These are phyloP conservation scores for Leishmania guyanensis DNA, from an alignment of 208 protist genomes.

Conservation along the genomic window DNA sequence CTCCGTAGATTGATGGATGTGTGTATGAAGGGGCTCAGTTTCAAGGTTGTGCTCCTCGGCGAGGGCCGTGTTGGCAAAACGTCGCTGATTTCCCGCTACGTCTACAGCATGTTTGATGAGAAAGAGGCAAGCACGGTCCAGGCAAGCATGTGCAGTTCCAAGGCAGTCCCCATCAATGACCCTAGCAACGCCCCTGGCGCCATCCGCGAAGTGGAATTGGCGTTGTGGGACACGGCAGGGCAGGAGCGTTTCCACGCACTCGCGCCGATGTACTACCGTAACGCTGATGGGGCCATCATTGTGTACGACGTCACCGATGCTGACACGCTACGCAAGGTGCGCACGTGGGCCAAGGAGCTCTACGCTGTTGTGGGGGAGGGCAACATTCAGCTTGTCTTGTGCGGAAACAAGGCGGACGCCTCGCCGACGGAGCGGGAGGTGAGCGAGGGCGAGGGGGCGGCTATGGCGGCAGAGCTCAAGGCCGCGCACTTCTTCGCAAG, in stretches of 20 bases:
- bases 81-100: constrained; percentile 73
- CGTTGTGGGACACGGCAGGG: constrained; percentile 95
- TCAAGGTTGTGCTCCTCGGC: constrained; percentile 84
- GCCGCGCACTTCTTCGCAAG: constrained; percentile 75
- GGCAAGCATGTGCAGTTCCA: constrained; percentile 68
- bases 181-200: constrained; percentile 12
- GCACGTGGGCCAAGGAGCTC: constrained; percentile 96
- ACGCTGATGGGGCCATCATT: constrained; percentile 87
- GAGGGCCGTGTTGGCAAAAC: constrained; percentile 90
- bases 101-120: constrained; percentile 68
- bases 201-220: constrained; percentile 87
- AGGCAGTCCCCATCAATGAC: constrained; percentile 53
- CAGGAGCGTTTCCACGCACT: constrained; percentile 97
- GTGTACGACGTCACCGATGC: constrained; percentile 97
- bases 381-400: constrained; percentile 89
- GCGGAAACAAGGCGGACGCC: constrained; percentile 95
- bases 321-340: constrained; percentile 92
- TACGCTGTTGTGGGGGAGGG: constrained; percentile 88
- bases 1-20: neutral
- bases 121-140: constrained; percentile 69
- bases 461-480: constrained; percentile 57
- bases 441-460: constrained; percentile 53
- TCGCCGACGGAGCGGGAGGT: constrained; percentile 75
- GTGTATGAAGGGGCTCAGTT: neutral
- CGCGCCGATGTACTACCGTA: constrained; percentile 87